Conservation (phyloP, 164 flowering plant species). For the Kalanchoe fedtschenkoi region DNA sequence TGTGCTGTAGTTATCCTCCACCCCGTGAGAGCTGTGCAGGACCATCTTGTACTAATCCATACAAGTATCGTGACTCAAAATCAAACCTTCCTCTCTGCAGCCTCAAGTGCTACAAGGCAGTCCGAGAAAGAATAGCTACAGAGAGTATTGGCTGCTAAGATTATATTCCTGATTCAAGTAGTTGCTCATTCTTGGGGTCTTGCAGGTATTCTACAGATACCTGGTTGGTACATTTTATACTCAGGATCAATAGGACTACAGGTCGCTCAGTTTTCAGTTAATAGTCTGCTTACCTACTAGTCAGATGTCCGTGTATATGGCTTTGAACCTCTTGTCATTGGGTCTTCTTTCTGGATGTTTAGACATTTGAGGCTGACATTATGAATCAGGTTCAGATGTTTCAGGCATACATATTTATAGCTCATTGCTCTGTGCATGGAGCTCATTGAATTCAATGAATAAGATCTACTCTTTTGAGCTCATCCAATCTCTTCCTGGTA, state of each 20-base stretch:
- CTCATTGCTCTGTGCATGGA: not conserved
- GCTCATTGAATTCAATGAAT: not conserved
- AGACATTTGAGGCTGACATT: not conserved
- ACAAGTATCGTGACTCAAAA: constrained; percentile 77
- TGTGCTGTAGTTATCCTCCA: constrained; percentile 65
- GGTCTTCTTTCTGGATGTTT: not conserved
- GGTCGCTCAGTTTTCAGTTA: not conserved
- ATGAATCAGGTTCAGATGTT: not conserved
- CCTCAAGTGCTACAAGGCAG: constrained; percentile 74
- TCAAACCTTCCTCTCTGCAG: constrained; percentile 86
- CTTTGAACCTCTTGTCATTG: not conserved
- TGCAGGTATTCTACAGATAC: constrained; percentile 4
- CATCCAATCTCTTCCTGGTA: too few relatives aligned
- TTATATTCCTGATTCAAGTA: not conserved
- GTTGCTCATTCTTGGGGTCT: not conserved
- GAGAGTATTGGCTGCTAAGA: constrained; percentile 9
- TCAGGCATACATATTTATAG: not conserved
- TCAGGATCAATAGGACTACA: not conserved
- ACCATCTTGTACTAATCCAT: constrained; percentile 59
- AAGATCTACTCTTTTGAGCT: not conserved
- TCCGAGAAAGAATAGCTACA: constrained; percentile 26
- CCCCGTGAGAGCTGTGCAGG: constrained; percentile 85
- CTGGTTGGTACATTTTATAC: not conserved
- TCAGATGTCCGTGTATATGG: not conserved
- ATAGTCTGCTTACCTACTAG: not conserved